Conservation (phyloP, 805 yeast species). For the Kluyveromyces starmeri region DNA sequence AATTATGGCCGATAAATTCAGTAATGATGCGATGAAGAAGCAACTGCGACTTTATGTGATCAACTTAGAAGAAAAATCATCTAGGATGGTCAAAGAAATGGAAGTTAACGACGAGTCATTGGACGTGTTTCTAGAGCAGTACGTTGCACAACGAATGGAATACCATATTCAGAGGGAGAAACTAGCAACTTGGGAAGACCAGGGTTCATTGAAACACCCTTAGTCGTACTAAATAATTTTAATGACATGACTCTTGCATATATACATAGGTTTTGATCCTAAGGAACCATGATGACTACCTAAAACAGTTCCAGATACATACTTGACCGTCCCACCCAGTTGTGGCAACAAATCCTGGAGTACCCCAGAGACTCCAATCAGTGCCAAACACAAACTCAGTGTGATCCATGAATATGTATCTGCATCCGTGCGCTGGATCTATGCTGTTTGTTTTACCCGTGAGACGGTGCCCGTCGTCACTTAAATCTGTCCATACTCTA, state of each 20-base stretch:
- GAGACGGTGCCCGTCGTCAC: slow-evolving; percentile 47
- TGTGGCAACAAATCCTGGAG: slow-evolving; percentile 90
- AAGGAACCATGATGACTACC: background rate
- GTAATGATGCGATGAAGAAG: slow-evolving; percentile 28
- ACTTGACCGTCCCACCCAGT: slow-evolving; percentile 97
- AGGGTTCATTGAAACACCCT: slow-evolving; percentile 13
- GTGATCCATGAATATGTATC: slow-evolving; percentile 57
- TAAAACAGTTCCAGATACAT: slow-evolving; percentile 67
- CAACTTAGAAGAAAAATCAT: slow-evolving; percentile 25
- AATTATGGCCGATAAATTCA: slow-evolving; percentile 33
- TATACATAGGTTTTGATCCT: background rate
- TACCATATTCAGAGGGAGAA: slow-evolving; percentile 41
- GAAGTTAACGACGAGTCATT: slow-evolving; percentile 7
- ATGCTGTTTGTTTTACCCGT: slow-evolving; percentile 36
- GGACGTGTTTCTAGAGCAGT: slow-evolving; percentile 34
- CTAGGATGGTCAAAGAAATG: slow-evolving; percentile 2
- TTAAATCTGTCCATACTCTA: slow-evolving; percentile 72
- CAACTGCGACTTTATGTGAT: slow-evolving; percentile 24
- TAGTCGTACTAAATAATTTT: background rate
- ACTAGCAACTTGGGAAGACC: slow-evolving; percentile 34
- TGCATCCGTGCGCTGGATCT: slow-evolving; percentile 42
- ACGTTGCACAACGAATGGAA: slow-evolving; percentile 32
- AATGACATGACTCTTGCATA: too few relatives aligned
- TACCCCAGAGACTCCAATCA: slow-evolving; percentile 96
- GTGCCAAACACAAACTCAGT: slow-evolving; percentile 87